Percentiles rank a stretch among this genome's conserved stretches.
phyloP scores from a whole-genome alignment of 1,284 basidiomycete genomes.

The Cerrena zonata region DNA sequence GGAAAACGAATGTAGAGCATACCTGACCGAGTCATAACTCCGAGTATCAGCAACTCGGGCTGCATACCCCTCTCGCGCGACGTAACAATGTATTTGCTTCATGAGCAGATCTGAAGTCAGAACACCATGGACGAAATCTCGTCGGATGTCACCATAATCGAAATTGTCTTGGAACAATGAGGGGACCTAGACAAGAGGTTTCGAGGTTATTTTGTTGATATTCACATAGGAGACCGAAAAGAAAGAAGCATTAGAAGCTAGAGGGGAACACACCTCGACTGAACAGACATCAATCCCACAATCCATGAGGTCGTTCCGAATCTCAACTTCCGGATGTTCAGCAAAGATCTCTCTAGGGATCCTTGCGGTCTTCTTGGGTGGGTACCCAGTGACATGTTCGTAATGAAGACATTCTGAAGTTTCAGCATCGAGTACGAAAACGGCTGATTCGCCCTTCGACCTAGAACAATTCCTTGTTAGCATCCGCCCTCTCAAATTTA shows the following conservation, averaged over 20 bases:
- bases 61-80: constrained; percentile 81
- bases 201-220: not conserved
- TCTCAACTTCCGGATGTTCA: constrained; percentile 69
- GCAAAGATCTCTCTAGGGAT: constrained; percentile 69
- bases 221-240: not conserved
- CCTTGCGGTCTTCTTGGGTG: constrained; percentile 48
- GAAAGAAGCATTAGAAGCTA: constrained; percentile 1
- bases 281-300: constrained; percentile 89
- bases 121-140: constrained; percentile 94
- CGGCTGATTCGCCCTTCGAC: constrained; percentile 62
- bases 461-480: constrained; percentile 35
- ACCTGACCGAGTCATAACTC: constrained; percentile 86
- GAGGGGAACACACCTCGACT: constrained; percentile 57
- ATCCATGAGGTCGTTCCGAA: constrained; percentile 83
- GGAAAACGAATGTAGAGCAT: constrained; percentile 9
- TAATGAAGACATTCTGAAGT: constrained; percentile 78
- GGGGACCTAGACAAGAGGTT: constrained; percentile 61
- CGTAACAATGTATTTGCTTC: constrained; percentile 89
- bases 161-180: constrained; percentile 99
- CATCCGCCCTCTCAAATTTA: not conserved
- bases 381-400: constrained; percentile 64
- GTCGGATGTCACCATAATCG: constrained; percentile 87
- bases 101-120: constrained; percentile 92
- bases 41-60: constrained; percentile 85
- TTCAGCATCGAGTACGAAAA: constrained; percentile 69